Base-by-base conservation (phyloP, 164 flowering plant genomes). In the Liriodendron chinense region DNA sequence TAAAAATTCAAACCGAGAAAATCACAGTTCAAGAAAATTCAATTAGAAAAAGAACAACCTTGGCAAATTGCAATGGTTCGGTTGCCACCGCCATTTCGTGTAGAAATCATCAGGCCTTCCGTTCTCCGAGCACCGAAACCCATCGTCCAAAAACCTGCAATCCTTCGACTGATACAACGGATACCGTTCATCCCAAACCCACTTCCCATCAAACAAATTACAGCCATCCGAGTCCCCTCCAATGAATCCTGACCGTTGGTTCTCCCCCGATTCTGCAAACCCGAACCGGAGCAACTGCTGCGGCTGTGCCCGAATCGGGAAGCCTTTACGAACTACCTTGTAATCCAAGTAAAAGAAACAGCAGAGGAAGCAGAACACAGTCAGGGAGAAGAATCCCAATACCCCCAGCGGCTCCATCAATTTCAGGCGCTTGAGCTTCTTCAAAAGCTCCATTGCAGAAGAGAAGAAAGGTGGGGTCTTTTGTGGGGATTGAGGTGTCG, bases 41-140 rank as follows among this genome's bases (percentile, higher is more conserved):
- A 57, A 72, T 34, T 47, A 34, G 64, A 43, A 21, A 34, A 25
- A n/a, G 6, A 23, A 13, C 18, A 65, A 93, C 98, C 98, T 96
- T 79, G 98, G 99, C 85, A 96, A 84, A 83, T 92, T 88, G 84
- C 99, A 94, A 77, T 78, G 72, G 67, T 74, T 91, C 25, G 99
- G 99, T 66, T 96, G 98, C 99, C 99, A 96, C 69, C 98, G 84
- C 98, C 96, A 96, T 75, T 94, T 91, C 64, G 92, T 94, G 79
- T 88, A 93, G 78, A 88, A 87, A 34, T 75, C 76, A 82, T 94
- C 98, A 63, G 87, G 93, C 66, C 98, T 82, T 1, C 98, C 94
- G 82, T 90, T 89, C 74, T 91, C 96, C 49, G 82, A 72, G 63
- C 96, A 93, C 70, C 98, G 80, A 84, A 93, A 93, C 21, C 98